Conservation (phyloP, 2,329 filamentous ascomycete genomes). For the Fusarium citri region DNA sequence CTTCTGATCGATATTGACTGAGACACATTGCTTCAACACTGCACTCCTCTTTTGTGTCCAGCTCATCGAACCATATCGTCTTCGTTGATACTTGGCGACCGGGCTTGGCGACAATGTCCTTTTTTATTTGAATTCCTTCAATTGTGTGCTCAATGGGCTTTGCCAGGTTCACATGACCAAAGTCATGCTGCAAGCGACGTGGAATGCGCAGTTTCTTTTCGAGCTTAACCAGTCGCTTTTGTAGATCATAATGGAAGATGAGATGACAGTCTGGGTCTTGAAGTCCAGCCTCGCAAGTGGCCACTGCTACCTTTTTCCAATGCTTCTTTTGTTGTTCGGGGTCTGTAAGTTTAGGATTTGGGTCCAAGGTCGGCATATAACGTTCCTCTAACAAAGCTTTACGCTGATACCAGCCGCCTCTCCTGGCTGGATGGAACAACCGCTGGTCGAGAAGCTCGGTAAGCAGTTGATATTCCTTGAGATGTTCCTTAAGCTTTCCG, state of each 20-base stretch:
- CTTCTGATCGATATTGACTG: constrained; percentile 81
- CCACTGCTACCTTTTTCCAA: constrained; percentile 81
- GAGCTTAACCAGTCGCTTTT: constrained; percentile 92
- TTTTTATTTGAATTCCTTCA: constrained; percentile 81
- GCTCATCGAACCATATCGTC: constrained; percentile 88
- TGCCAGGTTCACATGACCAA: constrained; percentile 83
- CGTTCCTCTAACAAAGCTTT: constrained; percentile 95
- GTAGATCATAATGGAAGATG: constrained; percentile 93
- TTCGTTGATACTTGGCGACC: constrained; percentile 67
- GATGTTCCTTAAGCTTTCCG: constrained; percentile 84
- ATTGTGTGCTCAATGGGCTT: constrained; percentile 81
- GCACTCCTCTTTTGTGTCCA: constrained; percentile 77
- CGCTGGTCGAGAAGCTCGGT: constrained; percentile 81
- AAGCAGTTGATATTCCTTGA: constrained; percentile 79
- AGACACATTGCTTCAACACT: constrained; percentile 95
- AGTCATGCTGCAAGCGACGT: constrained; percentile 90
- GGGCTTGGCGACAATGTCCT: constrained; percentile 59
- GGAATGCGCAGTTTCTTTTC: constrained; percentile 86
- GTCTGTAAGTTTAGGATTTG: constrained; percentile 53
- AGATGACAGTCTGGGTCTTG: constrained; percentile 91
- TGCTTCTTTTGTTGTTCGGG: constrained; percentile 75
- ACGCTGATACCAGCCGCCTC: constrained; percentile 95
- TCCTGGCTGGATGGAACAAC: constrained; percentile 85
- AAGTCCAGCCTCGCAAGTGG: constrained; percentile 86
- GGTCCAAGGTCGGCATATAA: constrained; percentile 79